A percentile compares a stretch with the other conserved stretches of the same genome.
Conservation (phyloP, 1,284 basidiomycete species). For the Papiliotrema terrestris region DNA sequence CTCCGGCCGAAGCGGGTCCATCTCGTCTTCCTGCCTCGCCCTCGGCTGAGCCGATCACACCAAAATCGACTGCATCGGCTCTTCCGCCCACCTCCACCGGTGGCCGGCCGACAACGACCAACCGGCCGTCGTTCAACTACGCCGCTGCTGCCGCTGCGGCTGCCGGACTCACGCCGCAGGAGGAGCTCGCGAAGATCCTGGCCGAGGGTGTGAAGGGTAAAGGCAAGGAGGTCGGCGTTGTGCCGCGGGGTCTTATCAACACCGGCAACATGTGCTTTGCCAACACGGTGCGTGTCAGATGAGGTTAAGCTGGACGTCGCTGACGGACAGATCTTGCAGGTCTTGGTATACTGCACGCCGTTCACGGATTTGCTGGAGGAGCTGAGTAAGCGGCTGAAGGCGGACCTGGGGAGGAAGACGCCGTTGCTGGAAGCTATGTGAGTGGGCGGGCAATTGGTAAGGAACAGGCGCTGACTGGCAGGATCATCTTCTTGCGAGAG, state of each 20-base stretch:
- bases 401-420: conserved; percentile 56
- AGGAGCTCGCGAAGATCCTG: conserved; percentile 59
- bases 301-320: neutral
- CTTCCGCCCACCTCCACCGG: conserved; percentile 56
- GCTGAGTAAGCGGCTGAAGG: conserved; percentile 58
- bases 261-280: conserved; percentile 98
- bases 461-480: neutral
- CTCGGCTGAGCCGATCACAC: conserved; percentile 11
- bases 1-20: conserved; percentile 3
- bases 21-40: conserved; percentile 11
- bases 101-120: conserved; percentile 20
- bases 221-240: conserved; percentile 39
- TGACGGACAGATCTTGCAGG: conserved; percentile 65
- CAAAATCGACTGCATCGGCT: conserved; percentile 54
- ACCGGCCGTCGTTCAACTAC: conserved; percentile 36
- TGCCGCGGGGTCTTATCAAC: conserved; percentile 84
- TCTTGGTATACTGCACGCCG: conserved; percentile 81
- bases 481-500: conserved; percentile 73
- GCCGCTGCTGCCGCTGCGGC: conserved; percentile 45
- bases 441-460: conserved; percentile 12
- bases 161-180: conserved; percentile 54
- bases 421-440: conserved; percentile 76
- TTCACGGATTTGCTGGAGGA: conserved; percentile 77
- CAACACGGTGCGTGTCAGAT: conserved; percentile 61
- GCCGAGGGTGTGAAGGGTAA: conserved; percentile 51